A percentile compares a stretch with the other conserved stretches of the same genome.
Evolutionary conservation across 345 rosid genomes (phyloP).

Genomic region (Corymbia maculata): DNA sequence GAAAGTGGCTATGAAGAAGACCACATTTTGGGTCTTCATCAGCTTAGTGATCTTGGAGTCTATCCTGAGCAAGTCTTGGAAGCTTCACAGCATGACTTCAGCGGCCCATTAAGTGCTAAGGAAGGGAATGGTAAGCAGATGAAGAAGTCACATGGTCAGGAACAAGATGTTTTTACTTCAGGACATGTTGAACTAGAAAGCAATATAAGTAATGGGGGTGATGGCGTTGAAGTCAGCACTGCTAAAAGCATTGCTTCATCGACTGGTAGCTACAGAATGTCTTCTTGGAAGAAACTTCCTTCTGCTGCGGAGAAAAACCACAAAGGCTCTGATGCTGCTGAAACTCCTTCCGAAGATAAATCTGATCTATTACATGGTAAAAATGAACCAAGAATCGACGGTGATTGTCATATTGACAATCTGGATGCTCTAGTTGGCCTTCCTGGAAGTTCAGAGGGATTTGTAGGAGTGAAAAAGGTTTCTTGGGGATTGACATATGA

Average conservation of each 20-base stretch:
- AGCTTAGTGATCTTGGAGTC: conserved; percentile 88
- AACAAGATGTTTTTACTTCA: conserved; percentile 8
- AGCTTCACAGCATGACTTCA: conserved; percentile 40
- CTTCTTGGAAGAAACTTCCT: conserved; percentile 96
- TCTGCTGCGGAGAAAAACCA: conserved; percentile 64
- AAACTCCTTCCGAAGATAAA: conserved; percentile 40
- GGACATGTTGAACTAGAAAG: conserved; percentile 32
- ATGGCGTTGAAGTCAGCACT: conserved; percentile 40
- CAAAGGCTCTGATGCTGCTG: conserved; percentile 31
- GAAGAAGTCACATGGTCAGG: conserved; percentile 24
- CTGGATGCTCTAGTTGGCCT: conserved; percentile 38
- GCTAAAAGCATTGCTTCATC: conserved; percentile 74
- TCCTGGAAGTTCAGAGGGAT: conserved; percentile 17
- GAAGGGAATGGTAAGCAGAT: conserved; percentile 29
- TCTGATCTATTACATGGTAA: conserved; percentile 17
- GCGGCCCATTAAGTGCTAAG: conserved; percentile 33
- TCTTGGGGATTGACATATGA: conserved; percentile 71
- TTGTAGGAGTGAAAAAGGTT: conserved; percentile 29
- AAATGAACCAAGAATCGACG: conserved; percentile 26
- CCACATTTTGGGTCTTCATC: conserved; percentile 72
- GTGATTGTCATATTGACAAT: conserved; percentile 33
- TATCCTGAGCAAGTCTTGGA: conserved; percentile 68
- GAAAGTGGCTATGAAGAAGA: conserved; percentile 81
- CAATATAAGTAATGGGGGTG: conserved; percentile 17
- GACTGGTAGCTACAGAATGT: conserved; percentile 73